Evolutionary conservation across 2,329 filamentous ascomycete genomes (phyloP).

Genomic region (Chrysosporium keratinophilum): DNA sequence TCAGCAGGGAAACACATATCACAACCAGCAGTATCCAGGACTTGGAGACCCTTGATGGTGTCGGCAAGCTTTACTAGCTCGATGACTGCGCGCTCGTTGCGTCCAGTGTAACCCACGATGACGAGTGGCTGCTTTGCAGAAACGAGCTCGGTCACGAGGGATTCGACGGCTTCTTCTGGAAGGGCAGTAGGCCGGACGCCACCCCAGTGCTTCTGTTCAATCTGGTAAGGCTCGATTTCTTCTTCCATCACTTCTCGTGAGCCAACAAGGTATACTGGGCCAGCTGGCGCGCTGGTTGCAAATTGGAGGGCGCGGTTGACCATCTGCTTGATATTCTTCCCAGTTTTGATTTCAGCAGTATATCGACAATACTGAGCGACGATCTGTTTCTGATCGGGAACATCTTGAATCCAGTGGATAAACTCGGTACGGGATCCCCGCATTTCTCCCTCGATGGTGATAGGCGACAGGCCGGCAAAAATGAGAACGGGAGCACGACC

Average conservation of each 20-base stretch:
- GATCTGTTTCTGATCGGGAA: constrained; percentile 71
- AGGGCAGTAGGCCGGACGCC: constrained; percentile 58
- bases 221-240: constrained; percentile 61
- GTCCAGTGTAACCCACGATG: constrained; percentile 43
- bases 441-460: constrained; percentile 67
- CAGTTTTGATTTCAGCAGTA: constrained; percentile 69
- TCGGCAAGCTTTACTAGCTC: constrained; percentile 41
- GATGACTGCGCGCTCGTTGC: constrained; percentile 34
- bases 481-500: constrained; percentile 66
- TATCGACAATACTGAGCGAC: constrained; percentile 79
- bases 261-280: constrained; percentile 68
- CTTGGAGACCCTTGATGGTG: constrained; percentile 39
- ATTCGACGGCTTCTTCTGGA: constrained; percentile 37
- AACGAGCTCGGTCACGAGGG: constrained; percentile 37
- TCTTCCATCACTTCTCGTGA: constrained; percentile 78
- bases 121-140: constrained; percentile 40
- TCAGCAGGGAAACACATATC: constrained; percentile 44
- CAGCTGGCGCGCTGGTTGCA: constrained; percentile 63
- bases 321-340: constrained; percentile 78
- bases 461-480: constrained; percentile 67
- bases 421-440: constrained; percentile 70
- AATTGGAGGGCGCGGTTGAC: constrained; percentile 78
- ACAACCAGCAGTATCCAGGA: constrained; percentile 44
- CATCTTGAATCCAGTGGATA: constrained; percentile 79
- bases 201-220: constrained; percentile 61